These are phyloP conservation scores for Rhizoclosmatium globosum DNA, from an alignment of 192 early-diverging fungal genomes.

Conservation along the genomic window DNA sequence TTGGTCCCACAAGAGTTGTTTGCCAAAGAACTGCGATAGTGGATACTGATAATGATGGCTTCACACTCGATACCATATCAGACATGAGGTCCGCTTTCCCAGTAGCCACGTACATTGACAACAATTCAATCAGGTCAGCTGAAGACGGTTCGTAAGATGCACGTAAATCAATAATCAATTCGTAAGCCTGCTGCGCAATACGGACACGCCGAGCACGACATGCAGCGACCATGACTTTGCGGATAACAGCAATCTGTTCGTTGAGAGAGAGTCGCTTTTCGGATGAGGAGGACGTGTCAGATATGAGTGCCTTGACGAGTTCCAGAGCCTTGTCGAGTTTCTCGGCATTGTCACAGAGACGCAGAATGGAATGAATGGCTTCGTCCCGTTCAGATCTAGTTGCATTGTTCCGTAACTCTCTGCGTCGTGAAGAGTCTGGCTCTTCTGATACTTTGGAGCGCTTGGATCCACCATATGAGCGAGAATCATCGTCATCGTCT, in stretches of 20 bases:
- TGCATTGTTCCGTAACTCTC: not conserved
- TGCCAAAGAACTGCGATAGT: constrained; percentile 31
- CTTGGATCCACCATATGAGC: not conserved
- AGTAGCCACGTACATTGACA: constrained; percentile 17
- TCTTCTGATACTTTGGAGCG: not conserved
- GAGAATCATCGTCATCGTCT: not conserved
- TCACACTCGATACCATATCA: not conserved
- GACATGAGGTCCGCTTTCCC: constrained; percentile 13
- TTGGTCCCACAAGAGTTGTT: constrained; percentile 11
- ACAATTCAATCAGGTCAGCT: constrained; percentile 8
- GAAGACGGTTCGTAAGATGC: not conserved
- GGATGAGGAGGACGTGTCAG: not conserved
- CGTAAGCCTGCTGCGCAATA: constrained; percentile 31
- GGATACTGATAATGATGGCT: constrained; percentile 3
- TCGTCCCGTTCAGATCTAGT: not conserved
- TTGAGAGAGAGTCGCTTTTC: not conserved
- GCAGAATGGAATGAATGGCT: not conserved
- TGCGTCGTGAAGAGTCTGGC: not conserved
- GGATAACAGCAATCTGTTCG: not conserved
- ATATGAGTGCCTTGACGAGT: not conserved
- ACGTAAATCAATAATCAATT: constrained; percentile 8
- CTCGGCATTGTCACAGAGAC: not conserved
- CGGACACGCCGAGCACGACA: constrained; percentile 8
- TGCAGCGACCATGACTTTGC: constrained; percentile 19
- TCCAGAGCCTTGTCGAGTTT: constrained; percentile 13